A percentile compares a stretch with the other conserved stretches of the same genome.
Evolutionary conservation across 2,329 filamentous ascomycete genomes (phyloP).

Genomic region (Diaporthe aspalathi): DNA sequence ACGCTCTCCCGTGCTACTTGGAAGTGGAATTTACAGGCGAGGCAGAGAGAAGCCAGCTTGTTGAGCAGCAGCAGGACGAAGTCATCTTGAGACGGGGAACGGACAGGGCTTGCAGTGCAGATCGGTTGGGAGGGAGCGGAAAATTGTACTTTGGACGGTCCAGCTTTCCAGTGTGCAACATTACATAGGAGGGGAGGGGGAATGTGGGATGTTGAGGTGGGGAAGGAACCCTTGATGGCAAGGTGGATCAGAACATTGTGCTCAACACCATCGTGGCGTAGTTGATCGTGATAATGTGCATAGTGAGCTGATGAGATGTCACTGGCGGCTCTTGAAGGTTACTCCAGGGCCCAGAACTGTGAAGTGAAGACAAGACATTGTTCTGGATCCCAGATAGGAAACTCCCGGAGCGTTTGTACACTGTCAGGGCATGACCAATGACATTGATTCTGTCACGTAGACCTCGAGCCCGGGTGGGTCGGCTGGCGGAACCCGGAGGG

Average conservation of each 20-base stretch:
- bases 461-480: background rate
- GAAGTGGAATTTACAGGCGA: slow-evolving; percentile 2
- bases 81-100: background rate
- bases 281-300: slow-evolving; percentile 2
- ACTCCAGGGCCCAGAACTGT: slow-evolving; percentile 6
- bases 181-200: background rate
- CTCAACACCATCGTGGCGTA: slow-evolving; percentile 19
- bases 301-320: slow-evolving; percentile 7
- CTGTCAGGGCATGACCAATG: slow-evolving; percentile 3
- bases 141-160: background rate
- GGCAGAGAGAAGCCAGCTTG: background rate
- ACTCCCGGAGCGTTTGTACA: background rate
- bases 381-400: background rate
- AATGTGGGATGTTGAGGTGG: background rate
- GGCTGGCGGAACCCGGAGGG: slow-evolving; percentile 25
- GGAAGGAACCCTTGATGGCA: background rate
- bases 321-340: background rate
- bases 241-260: slow-evolving; percentile 12
- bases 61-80: background rate
- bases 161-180: background rate
- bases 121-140: background rate
- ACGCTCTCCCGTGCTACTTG: background rate
- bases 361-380: background rate
- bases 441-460: background rate
- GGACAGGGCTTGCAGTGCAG: background rate